Evolutionary conservation across 768 basidiomycete species (phyloP).

Genomic region (Panaeolus papilionaceus): DNA sequence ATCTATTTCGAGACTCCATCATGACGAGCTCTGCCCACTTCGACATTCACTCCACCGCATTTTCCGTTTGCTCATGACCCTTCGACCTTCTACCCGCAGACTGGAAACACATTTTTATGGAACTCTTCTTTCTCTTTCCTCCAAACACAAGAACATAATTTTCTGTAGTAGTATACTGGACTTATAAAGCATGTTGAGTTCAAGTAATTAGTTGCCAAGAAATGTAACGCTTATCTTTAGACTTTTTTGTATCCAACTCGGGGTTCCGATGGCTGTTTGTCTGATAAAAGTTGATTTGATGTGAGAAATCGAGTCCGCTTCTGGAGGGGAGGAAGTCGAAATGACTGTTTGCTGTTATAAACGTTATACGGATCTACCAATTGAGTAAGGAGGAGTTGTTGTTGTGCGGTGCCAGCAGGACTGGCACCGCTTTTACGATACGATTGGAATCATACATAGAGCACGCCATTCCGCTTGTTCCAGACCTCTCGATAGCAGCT

Average conservation of each 20-base stretch:
- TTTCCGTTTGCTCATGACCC: constrained; percentile 30
- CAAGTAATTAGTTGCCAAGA: constrained; percentile 10
- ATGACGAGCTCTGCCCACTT: constrained; percentile 10
- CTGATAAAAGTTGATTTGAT: background rate
- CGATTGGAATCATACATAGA: constrained; percentile 18
- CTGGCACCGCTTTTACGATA: constrained; percentile 9
- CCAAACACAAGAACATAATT: constrained; percentile 21
- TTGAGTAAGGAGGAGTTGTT: background rate
- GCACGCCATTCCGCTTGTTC: constrained; percentile 24
- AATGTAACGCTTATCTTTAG: constrained; percentile 15
- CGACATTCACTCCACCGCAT: constrained; percentile 20
- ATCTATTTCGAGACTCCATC: constrained; percentile 4
- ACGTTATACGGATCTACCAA: background rate
- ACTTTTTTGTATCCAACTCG: background rate
- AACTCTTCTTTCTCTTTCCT: constrained; percentile 26
- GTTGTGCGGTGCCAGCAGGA: background rate
- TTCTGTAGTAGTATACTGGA: constrained; percentile 20
- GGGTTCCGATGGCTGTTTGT: background rate
- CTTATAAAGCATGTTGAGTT: constrained; percentile 12
- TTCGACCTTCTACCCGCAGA: constrained; percentile 33
- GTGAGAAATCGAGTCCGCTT: background rate
- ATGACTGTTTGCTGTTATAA: constrained; percentile 1
- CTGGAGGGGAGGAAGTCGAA: constrained; percentile 8
- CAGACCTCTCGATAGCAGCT: constrained; percentile 2
- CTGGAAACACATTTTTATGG: constrained; percentile 24